Percentiles rank a stretch among this genome's conserved stretches.
Evolutionary conservation across 2,329 filamentous ascomycete species (phyloP).

Genomic region (Pseudogymnoascus sp.): DNA sequence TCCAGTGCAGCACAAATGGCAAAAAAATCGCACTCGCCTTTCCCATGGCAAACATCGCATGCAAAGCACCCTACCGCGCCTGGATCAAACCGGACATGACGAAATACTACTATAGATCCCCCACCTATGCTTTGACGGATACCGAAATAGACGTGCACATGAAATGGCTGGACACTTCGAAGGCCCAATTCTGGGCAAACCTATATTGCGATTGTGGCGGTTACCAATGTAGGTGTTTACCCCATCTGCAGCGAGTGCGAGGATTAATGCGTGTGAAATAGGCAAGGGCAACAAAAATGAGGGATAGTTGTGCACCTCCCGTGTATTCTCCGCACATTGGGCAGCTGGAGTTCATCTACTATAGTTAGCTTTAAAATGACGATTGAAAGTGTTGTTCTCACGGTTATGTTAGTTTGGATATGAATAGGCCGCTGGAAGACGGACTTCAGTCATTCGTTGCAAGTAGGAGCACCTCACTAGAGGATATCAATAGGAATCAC

Average conservation of each 20-base stretch:
- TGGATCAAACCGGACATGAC: not conserved
- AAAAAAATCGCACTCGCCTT: not conserved
- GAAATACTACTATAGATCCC: not conserved
- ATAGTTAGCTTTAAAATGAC: not conserved
- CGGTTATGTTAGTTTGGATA: not conserved
- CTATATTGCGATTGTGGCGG: not conserved
- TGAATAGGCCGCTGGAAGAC: not conserved
- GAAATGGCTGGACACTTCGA: not conserved
- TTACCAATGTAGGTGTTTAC: not conserved
- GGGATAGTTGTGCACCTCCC: too few relatives aligned
- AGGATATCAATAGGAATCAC: not conserved
- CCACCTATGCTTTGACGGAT: not conserved
- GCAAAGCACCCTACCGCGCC: not conserved
- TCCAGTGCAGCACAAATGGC: not conserved
- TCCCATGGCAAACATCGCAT: not conserved
- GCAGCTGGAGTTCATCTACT: not conserved
- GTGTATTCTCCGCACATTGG: not conserved
- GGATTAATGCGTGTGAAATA: too few relatives aligned
- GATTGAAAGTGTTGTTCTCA: not conserved
- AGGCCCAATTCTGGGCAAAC: not conserved
- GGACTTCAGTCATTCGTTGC: not conserved
- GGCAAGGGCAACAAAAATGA: too few relatives aligned
- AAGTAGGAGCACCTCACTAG: not conserved
- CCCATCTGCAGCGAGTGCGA: too few relatives aligned
- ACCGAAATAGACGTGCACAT: not conserved